Evolutionary conservation across 106 monocot genomes (phyloP).

Genomic region (Alisma plantagoaquatica): DNA sequence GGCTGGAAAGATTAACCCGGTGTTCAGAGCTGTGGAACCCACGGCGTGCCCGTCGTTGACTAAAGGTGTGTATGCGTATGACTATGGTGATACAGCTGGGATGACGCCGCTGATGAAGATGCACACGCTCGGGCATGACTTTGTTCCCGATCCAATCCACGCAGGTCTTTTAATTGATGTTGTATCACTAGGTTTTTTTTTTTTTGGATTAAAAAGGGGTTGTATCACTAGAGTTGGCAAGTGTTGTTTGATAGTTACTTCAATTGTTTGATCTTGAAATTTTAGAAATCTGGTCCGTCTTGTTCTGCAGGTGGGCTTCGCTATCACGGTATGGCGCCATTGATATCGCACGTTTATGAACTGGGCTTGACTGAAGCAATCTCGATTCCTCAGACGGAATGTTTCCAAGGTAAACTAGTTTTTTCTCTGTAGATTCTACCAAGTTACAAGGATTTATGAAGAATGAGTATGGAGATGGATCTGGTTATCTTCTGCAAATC

Average conservation of each 20-base stretch:
- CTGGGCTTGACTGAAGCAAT: conserved; percentile 70
- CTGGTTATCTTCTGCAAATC: not conserved
- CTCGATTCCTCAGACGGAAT: conserved; percentile 72
- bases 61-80: conserved; percentile 68
- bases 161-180: conserved; percentile 41
- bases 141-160: conserved; percentile 83
- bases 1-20: conserved; percentile 37
- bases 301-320: conserved; percentile 58
- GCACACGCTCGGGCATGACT: conserved; percentile 89
- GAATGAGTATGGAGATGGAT: not conserved
- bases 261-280: too few relatives aligned
- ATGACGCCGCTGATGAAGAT: conserved; percentile 87
- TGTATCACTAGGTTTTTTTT: too few relatives aligned
- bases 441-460: not conserved
- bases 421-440: not conserved
- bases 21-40: conserved; percentile 70
- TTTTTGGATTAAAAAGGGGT: too few relatives aligned
- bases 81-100: conserved; percentile 69
- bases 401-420: conserved; percentile 40
- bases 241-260: too few relatives aligned
- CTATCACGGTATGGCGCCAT: conserved; percentile 88
- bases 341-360: conserved; percentile 78
- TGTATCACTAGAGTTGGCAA: too few relatives aligned
- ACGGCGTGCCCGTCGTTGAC: conserved; percentile 79
- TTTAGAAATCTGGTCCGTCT: too few relatives aligned